Evolutionary conservation across 2,329 filamentous ascomycete genomes (phyloP), one percentile per base, ranked within the genome.

Genomic region (Fusarium buxicola): DNA sequence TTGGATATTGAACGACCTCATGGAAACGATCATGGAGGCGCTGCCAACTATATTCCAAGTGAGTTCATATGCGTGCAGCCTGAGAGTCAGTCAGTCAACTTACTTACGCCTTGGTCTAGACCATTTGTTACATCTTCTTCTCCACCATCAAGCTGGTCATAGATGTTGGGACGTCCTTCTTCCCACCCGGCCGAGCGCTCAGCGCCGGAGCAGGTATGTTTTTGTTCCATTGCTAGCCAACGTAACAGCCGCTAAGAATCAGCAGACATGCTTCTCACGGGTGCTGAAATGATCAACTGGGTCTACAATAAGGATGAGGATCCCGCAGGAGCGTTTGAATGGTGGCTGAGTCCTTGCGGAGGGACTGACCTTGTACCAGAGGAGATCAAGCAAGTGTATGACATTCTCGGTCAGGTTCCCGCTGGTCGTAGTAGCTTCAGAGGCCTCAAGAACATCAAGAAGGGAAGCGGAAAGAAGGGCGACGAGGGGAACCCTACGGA

Each of bases 391-490:
- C 44, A 46, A 25, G n/a, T 27, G 11, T 46, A n/a, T 46, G 44
- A 46, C n/a, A 46, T 46, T 9, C n/a, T 46, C 18, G 25, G 24
- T 27, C 5, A 25, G 10, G n/a, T 46, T 16, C 21, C 44, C 10
- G 36, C 13, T 8, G 41, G 41, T n/a, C 10, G 5, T 9, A 18
- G n/a, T 8, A 44, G 15, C 27, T 49, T 38, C 45, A 49, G 21
- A 8, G 5, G 10, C 6, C 45, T 21, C 12, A 27, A 32, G 4
- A 49, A 49, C 4, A 25, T 49, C 31, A 49, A 49, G 34, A 36
- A 39, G n/a, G 32, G 34, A 5, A 49, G 45, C 34, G 45, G 45
- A 8, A 49, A 49, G 45, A 49, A 49, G 24, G 45, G 34, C 13
- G 45, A 49, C 13, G 45, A 36, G 5, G 45, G 45, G 3, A 49